Base-by-base conservation (phyloP, 257 asterid species). In the Penstemon newberryi region DNA sequence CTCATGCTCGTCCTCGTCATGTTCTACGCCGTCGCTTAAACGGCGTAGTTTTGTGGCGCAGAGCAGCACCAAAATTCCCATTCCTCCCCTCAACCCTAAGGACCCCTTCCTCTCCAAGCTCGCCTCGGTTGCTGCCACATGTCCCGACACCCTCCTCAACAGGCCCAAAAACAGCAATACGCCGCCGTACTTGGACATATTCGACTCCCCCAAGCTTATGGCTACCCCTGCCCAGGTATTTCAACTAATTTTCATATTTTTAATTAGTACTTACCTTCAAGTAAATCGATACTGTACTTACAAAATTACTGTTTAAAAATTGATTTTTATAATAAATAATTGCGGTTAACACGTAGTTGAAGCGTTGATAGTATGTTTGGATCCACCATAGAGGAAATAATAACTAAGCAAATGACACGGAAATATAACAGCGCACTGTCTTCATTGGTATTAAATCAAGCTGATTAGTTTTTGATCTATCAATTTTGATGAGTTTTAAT, bases 1-100 rank as follows among this genome's bases (percentile, higher is more conserved):
- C 62, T 72, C 80, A 45, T 79, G 78, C 75, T 78, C 67, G 25
- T 43, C 87, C 5, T 78, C 85, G 0, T 73, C 90, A 1, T 75
- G 86, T 2, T 56, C 85, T 10, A 60, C 60, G 3, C 70, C 77
- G 36, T 63, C 78, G 0, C 75, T 65, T 5, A 80, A 67, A 75
- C 90, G 89, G 4, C 89, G 82, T 53, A 54, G 81, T 68, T 66
- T 70, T 47, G 45, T 61, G 40, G 47, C 64, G 45, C 33, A 70
- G 64, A 70, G 64, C 69, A 69, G 77, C 78, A 15, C 81, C 43
- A 84, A 80, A 65, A 75, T 89, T 76, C 93, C 93, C 6, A 79
- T 88, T 74, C 88, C 95, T 72, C 95, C 95, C 3, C 1, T 86
- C 6, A 88, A 88, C 90, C 97, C 94, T 85, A 85, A 82, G 45